Evolutionary conservation across 495 filamentous ascomycete species (phyloP).

Genomic region (Thermothielavioides terrestris): DNA sequence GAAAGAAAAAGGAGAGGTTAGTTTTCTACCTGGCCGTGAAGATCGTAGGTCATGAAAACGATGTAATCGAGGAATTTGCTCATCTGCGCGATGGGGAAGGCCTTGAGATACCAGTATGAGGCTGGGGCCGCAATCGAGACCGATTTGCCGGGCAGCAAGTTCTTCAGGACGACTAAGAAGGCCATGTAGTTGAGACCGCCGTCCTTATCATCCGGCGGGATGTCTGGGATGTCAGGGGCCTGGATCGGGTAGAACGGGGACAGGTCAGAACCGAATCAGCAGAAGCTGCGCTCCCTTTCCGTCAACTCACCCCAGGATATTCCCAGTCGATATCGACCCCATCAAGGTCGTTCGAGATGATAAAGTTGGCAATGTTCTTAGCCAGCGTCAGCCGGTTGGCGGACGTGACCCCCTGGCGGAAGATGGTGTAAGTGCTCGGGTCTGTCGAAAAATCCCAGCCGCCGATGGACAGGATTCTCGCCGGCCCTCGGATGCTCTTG

Average conservation of each 20-base stretch:
- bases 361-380: conserved; percentile 18
- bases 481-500: conserved; percentile 12
- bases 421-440: conserved; percentile 16
- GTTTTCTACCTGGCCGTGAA: conserved; percentile 23
- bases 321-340: conserved; percentile 30
- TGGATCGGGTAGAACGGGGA: no score
- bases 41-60: conserved; percentile 35
- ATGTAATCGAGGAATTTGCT: conserved; percentile 22
- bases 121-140: conserved; percentile 16
- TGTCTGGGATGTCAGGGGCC: background rate
- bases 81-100: conserved; percentile 16
- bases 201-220: background rate
- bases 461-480: conserved; percentile 26
- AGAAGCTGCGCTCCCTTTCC: no score
- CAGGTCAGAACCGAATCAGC: no score
- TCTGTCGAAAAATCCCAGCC: conserved; percentile 23
- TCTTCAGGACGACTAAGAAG: background rate
- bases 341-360: conserved; percentile 23
- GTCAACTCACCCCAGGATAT: conserved; percentile 22
- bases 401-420: conserved; percentile 17
- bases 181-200: background rate
- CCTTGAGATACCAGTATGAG: conserved; percentile 13
- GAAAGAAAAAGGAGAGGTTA: no score
- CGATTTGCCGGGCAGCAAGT: background rate
- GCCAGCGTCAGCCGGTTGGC: conserved; percentile 17